These are phyloP conservation scores for Dinochytrium kinnereticum DNA, from an alignment of 371 early-diverging fungal genomes.

Conservation along the genomic window DNA sequence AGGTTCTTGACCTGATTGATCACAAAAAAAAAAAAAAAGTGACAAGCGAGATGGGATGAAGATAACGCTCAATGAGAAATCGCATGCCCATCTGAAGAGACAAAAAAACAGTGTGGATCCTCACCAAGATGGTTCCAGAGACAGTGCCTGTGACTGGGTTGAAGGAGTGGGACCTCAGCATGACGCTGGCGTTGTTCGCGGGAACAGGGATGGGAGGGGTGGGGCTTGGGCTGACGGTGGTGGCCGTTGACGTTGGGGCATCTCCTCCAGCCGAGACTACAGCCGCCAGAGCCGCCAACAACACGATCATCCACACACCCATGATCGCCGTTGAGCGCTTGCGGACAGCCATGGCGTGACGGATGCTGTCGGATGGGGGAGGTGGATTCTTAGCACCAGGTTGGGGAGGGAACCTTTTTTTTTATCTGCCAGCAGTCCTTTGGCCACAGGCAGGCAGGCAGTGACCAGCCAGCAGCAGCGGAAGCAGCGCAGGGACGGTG, in stretches of 20 bases:
- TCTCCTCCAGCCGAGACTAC: neutral
- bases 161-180: neutral
- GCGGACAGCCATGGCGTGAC: neutral
- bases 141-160: neutral
- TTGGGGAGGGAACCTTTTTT: too few relatives aligned
- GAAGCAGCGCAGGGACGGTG: too few relatives aligned
- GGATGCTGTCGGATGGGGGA: too few relatives aligned
- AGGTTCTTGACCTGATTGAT: slow-evolving; percentile 1
- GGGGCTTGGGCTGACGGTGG: too few relatives aligned
- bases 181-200: neutral
- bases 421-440: too few relatives aligned
- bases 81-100: neutral
- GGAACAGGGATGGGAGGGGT: neutral
- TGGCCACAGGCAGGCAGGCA: too few relatives aligned
- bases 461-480: too few relatives aligned
- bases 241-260: neutral
- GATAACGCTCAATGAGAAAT: neutral
- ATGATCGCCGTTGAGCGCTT: neutral
- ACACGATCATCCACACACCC: neutral
- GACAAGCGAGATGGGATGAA: neutral
- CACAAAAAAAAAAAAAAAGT: neutral
- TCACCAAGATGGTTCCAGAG: neutral
- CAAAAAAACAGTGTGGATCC: neutral
- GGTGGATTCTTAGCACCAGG: too few relatives aligned
- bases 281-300: neutral